Percentiles rank a stretch among this genome's conserved stretches.
Evolutionary conservation across 2,329 filamentous ascomycete species (phyloP).

Genomic region (Trichoderma sp.): DNA sequence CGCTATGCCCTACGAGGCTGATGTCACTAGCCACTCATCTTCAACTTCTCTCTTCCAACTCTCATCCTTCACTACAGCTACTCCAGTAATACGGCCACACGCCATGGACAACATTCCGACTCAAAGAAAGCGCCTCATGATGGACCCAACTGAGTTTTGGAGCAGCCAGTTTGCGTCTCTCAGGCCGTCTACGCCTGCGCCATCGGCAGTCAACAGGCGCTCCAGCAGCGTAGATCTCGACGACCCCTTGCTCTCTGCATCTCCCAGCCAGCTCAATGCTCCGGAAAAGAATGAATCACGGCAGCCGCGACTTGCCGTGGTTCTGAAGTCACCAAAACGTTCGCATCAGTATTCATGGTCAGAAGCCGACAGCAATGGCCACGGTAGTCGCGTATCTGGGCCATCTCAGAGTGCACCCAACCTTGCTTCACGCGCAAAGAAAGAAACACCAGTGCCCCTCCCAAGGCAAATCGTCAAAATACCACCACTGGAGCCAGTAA

Average conservation of each 20-base stretch:
- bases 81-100: background rate
- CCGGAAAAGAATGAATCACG: background rate
- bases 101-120: background rate
- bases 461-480: background rate
- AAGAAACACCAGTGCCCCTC: conserved; percentile 26
- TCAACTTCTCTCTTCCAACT: background rate
- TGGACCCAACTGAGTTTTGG: conserved; percentile 19
- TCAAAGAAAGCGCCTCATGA: background rate
- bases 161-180: background rate
- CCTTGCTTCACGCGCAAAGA: conserved; percentile 28
- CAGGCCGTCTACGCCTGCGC: background rate
- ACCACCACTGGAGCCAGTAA: background rate
- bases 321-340: conserved; percentile 29
- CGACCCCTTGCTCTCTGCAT: conserved; percentile 29
- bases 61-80: background rate
- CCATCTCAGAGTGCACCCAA: conserved; percentile 28
- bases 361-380: conserved; percentile 10
- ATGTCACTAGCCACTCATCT: background rate
- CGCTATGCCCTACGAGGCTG: background rate
- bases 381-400: background rate
- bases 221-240: conserved; percentile 28
- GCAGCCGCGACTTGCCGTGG: conserved; percentile 28
- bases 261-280: background rate
- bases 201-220: background rate
- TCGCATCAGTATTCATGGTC: conserved; percentile 11